Conservation (phyloP, 306 rosid species). For the Potentilla sterilis region DNA sequence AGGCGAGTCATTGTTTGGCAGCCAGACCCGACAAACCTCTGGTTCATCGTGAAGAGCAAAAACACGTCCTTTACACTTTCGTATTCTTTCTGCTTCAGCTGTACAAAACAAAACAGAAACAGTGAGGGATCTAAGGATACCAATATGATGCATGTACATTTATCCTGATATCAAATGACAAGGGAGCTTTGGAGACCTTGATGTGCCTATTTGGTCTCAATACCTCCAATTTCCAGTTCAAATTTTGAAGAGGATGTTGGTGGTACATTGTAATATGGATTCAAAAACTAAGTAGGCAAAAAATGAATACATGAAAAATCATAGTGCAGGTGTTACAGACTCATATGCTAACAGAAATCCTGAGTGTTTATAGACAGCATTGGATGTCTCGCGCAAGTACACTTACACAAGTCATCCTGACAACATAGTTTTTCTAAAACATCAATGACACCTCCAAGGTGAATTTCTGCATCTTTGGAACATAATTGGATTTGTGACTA, state of each 20-base stretch:
- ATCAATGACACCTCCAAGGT: neutral
- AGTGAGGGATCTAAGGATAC: neutral
- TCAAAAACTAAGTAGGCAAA: neutral
- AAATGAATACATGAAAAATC: neutral
- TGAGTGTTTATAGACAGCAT: neutral
- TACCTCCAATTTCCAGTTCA: neutral
- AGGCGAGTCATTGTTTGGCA: conserved; percentile 89
- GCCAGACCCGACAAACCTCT: conserved; percentile 94
- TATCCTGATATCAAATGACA: neutral
- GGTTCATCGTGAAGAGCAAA: conserved; percentile 98
- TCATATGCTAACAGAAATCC: conserved; percentile 2
- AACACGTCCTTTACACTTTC: conserved; percentile 83
- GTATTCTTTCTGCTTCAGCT: conserved; percentile 97
- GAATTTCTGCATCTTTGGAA: neutral
- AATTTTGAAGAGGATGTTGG: neutral
- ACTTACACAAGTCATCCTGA: neutral
- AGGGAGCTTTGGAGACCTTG: neutral
- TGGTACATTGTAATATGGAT: neutral
- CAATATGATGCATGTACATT: neutral
- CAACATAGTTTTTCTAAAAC: neutral
- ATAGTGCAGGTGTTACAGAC: neutral
- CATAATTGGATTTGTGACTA: neutral
- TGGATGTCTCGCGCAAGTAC: neutral
- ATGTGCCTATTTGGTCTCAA: neutral
- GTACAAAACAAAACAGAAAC: conserved; percentile 10